Evolutionary conservation across 2,329 filamentous ascomycete genomes (phyloP).

Genomic region (Phyllosticta citribraziliensis): DNA sequence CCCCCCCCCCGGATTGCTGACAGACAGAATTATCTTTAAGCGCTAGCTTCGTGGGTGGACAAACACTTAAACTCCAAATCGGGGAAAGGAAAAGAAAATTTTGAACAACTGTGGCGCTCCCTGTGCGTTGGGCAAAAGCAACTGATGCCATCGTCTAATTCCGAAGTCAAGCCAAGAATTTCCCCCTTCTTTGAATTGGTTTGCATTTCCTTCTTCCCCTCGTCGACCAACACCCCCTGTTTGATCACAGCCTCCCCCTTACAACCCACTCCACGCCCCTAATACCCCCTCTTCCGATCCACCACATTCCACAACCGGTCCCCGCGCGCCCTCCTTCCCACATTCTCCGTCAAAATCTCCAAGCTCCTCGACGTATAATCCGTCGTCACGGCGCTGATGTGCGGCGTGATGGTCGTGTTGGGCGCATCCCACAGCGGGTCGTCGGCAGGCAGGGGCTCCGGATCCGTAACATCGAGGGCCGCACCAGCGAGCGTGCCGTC

Average conservation of each 20-base stretch:
- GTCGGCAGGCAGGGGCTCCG: conserved; percentile 61
- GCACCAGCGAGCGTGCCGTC: conserved; percentile 52
- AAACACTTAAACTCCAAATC: no score
- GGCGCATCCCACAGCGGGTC: conserved; percentile 60
- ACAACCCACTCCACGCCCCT: neutral
- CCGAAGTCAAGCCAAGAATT: no score
- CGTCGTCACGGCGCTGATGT: conserved; percentile 47
- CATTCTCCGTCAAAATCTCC: conserved; percentile 48
- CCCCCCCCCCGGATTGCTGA: no score
- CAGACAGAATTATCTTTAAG: neutral
- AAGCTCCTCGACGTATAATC: conserved; percentile 49
- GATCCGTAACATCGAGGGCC: conserved; percentile 69
- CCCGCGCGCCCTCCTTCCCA: conserved; percentile 43
- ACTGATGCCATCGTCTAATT: no score
- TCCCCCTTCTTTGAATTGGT: no score
- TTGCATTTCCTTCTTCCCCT: no score
- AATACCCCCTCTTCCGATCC: conserved; percentile 52
- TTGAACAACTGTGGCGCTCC: no score
- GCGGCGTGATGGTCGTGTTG: conserved; percentile 61
- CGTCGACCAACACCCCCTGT: neutral
- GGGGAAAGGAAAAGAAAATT: neutral
- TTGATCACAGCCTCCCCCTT: no score
- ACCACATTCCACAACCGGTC: conserved; percentile 52
- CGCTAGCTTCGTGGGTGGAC: neutral
- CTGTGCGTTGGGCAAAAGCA: no score